These are phyloP conservation scores for Citrus sp. DNA, from an alignment of 345 rosid genomes.

Conservation along the genomic window DNA sequence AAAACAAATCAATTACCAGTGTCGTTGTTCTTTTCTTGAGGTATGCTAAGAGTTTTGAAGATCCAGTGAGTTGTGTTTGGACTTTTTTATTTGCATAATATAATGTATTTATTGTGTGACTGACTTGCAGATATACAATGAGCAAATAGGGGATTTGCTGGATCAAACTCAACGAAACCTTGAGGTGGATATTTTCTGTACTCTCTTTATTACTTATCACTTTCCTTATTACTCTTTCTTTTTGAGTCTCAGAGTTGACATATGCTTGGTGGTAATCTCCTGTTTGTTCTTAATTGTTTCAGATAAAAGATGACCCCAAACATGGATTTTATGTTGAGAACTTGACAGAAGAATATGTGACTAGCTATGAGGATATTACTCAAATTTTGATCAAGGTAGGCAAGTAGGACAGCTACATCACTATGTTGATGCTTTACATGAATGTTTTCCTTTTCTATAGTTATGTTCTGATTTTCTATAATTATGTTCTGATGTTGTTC, in stretches of 20 bases:
- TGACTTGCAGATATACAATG: slow-evolving; percentile 73
- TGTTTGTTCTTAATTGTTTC: slow-evolving; percentile 19
- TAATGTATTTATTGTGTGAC: not conserved
- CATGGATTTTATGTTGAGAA: slow-evolving; percentile 82
- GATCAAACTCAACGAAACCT: slow-evolving; percentile 93
- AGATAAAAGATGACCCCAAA: slow-evolving; percentile 82
- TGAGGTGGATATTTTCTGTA: slow-evolving; percentile 41
- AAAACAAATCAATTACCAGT: slow-evolving; percentile 79
- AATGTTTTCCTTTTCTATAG: not conserved
- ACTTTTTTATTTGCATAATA: not conserved
- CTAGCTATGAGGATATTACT: slow-evolving; percentile 72
- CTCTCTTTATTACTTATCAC: not conserved
- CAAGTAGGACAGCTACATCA: not conserved
- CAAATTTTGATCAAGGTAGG: slow-evolving; percentile 89
- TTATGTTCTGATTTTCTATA: not conserved
- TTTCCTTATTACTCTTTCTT: not conserved
- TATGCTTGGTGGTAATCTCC: not conserved
- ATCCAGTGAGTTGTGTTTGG: not conserved
- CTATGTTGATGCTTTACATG: not conserved
- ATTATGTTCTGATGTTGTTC: not conserved
- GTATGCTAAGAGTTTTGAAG: slow-evolving; percentile 27
- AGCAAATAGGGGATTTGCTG: slow-evolving; percentile 84
- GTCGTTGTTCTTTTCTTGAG: slow-evolving; percentile 98
- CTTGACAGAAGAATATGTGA: slow-evolving; percentile 84
- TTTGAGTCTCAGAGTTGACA: not conserved